Evolutionary conservation across 495 filamentous ascomycete genomes (phyloP), one percentile per base, ranked within the genome.

Genomic region (Letharia lupina): DNA sequence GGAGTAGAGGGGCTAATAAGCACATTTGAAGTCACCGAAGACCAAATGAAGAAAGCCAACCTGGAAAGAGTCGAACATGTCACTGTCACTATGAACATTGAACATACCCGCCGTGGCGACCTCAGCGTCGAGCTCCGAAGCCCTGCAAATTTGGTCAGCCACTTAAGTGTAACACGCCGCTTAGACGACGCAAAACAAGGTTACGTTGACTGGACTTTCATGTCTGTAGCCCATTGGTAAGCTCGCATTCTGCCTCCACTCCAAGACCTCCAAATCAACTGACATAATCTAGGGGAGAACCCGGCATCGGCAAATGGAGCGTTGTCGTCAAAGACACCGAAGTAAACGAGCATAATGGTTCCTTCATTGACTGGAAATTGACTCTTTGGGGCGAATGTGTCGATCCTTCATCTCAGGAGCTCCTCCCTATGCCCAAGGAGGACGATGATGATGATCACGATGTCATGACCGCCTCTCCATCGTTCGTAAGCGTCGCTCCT

Each of bases 151-250:
- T 74, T 97, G 50, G 77, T 93, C 64, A 95, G 90, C 74, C 87
- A 96, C 70, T 84, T 98, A 45, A 89, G 92, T 59, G 87, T 87
- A 23, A 79, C 85, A 2, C 86, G 94, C 63, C 78, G 77, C 39
- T 70, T 79, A 33, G 94, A 98, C 73, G 77, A 79, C 0, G 81
- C 79, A 50, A 70, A 75, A 2, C 75, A 74, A 48, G 94, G 94
- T n/a, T 98, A 98, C 72, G 79, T 86, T 47, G 91, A 98, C 77
- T 98, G 94, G 94, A 96, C 94, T 2, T 98, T 98, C 69, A 98
- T 98, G 94, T 91, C 86, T 65, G 95, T 98, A 60, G 91, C 86
- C 71, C 95, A 98, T 74, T 98, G 91, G 91, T 94, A 83, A 76
- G 52, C 37, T 65, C 28, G 16, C 20, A 35, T 35, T 61, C 31